Evolutionary conservation across 129 eudicot species (phyloP), one percentile per base, ranked within the genome.

Genomic region (Chrysanthemum seticuspe): DNA sequence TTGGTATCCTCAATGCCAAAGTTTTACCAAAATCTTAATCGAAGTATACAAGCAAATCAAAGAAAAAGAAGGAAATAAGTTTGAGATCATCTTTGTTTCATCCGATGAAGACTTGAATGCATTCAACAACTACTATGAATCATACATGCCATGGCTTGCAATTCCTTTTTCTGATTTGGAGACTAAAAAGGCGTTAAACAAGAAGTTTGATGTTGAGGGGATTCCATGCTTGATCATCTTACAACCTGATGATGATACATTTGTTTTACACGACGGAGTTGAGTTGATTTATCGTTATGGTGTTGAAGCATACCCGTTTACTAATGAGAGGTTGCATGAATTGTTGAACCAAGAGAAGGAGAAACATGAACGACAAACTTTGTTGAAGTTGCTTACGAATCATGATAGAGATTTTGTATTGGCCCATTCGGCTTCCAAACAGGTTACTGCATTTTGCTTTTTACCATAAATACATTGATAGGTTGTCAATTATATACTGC

Each of bases 131-230:
- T 85, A 85, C 67, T 78, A 78, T 65, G 81, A 68, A 11, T 82
- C 89, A 6, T 45, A 74, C 69, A 92, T 92, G 97, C 97, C 97
- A 4, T 92, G 97, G 97, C 87, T 83, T 5, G 89, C 97, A 0
- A 68, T 92, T 69, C 97, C 97, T 10, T 92, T 83, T 62, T 86
- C 97, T 2, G 97, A 89, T 79, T 67, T 89, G 81, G 89, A 85
- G 27, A 71, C 86, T 2, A 89, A 78, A 57, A 83, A 77, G 70
- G 78, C 91, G 5, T 78, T 92, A 70, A 89, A 68, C 68, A 72
- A 71, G 50, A 88, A 40, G 75, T 92, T 89, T 65, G 84, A 89
- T 31, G 79, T 92, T 2, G 96, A 89, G 68, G 94, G 86, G 48
- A 83, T 92, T 48, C 97, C 97, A 48, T 81, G 88, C 73, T 80